Evolutionary conservation across 495 filamentous ascomycete genomes (phyloP).

Genomic region (Staphylotrichum longicolle): DNA sequence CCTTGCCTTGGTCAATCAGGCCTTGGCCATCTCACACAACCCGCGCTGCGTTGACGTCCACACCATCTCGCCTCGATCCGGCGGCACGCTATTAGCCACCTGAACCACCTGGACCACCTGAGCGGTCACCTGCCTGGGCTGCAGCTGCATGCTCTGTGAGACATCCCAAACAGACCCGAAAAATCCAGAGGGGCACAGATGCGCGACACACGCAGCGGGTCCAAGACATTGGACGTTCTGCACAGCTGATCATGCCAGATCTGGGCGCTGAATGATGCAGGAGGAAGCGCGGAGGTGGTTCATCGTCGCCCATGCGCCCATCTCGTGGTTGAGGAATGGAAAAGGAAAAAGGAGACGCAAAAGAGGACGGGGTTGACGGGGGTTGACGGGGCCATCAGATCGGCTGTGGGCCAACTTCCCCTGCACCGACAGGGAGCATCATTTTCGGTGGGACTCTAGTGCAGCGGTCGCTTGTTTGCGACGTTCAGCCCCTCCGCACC

Average conservation of each 20-base stretch:
- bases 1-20: background rate
- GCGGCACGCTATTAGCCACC: constrained; percentile 28
- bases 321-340: background rate
- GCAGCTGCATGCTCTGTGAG: constrained; percentile 34
- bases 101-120: constrained; percentile 33
- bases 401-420: constrained; percentile 5
- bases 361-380: no score
- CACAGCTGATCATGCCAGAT: constrained; percentile 18
- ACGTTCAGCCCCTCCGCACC: constrained; percentile 25
- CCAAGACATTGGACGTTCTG: constrained; percentile 9
- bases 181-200: constrained; percentile 16
- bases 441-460: constrained; percentile 12
- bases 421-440: background rate
- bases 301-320: constrained; percentile 3
- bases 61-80: constrained; percentile 28
- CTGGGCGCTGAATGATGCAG: background rate
- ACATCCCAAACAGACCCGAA: constrained; percentile 22
- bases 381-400: no score
- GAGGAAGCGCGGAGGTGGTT: constrained; percentile 2
- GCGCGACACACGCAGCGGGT: constrained; percentile 14
- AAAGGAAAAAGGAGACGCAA: background rate
- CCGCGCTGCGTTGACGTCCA: constrained; percentile 13
- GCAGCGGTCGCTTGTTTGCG: constrained; percentile 27
- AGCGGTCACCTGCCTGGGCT: constrained; percentile 36
- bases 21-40: background rate